Conservation (phyloP, 768 basidiomycete species). For the Tremella mesenterica region DNA sequence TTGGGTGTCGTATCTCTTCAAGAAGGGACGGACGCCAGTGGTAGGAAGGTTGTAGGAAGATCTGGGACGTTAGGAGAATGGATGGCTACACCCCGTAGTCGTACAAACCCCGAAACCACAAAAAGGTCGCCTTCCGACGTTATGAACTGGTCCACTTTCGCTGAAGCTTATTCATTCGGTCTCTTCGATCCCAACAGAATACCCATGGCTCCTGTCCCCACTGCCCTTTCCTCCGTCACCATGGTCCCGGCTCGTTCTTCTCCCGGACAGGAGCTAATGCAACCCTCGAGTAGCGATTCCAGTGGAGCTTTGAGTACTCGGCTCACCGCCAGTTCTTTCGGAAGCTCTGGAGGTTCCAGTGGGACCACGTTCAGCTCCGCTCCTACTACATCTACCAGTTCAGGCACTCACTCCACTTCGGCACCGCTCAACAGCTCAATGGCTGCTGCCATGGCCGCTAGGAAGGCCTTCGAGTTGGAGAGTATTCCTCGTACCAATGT, state of each 20-base stretch:
- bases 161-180: slow-evolving; percentile 33
- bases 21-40: not conserved
- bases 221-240: slow-evolving; percentile 6
- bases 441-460: slow-evolving; percentile 12
- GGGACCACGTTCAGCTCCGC: slow-evolving; percentile 22
- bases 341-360: slow-evolving; percentile 15
- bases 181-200: slow-evolving; percentile 39
- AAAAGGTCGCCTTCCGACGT: not conserved
- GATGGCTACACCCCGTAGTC: not conserved
- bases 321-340: not conserved
- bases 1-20: slow-evolving; percentile 23
- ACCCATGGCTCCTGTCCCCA: slow-evolving; percentile 23
- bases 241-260: slow-evolving; percentile 22
- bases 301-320: too few species aligned
- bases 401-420: slow-evolving; percentile 2
- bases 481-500: not conserved
- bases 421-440: slow-evolving; percentile 8
- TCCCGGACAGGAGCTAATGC: slow-evolving; percentile 20
- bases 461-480: slow-evolving; percentile 24
- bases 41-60: slow-evolving; percentile 12
- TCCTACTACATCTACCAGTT: slow-evolving; percentile 13
- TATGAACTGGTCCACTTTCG: slow-evolving; percentile 32
- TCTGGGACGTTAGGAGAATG: slow-evolving; percentile 6
- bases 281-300: too few species aligned
- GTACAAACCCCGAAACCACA: not conserved